Base-by-base conservation (phyloP, 1,284 basidiomycete species). In the Heterobasidion occidentale region DNA sequence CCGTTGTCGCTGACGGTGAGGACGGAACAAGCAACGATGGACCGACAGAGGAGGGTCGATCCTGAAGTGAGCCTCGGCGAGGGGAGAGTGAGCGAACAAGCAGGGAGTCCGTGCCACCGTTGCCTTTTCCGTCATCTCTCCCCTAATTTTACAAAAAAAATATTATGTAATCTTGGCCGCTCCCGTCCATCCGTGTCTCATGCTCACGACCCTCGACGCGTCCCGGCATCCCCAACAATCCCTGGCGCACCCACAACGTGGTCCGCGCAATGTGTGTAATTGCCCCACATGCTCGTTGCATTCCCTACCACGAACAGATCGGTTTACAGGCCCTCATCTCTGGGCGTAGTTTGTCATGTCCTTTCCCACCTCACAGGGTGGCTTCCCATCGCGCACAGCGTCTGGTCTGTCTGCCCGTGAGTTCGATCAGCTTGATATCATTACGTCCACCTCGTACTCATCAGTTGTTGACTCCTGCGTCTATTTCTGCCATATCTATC, bases 21-120 rank as follows among this genome's bases (percentile, higher is more conserved):
- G 65, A 64, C 56, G 61, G 62, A 61, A 56, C 63, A 65, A 66
- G 70, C 66, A 67, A 66, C 67, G 71, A 72, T 59, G 66, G 67
- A 71, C 66, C 70, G 69, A 70, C 70, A 65, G 64, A 67, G 69
- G 68, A 68, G 64, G 65, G 74, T 76, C 74, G 76, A 77, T 77
- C 74, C 76, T 73, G 60, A 59, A 64, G 53, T 12, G 38, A 42
- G 38, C 38, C 38, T 42, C 38, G 38, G 38, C n/a, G 38, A 35
- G 66, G 67, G 60, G 51, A 54, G 55, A 62, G 62, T 62, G 63
- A 58, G 53, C 14, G 15, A 34, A 33, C 54, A 57, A 60, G 58
- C 51, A 58, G 51, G 51, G 34, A 45, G 57, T 56, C 58, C 58
- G 58, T 56, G 53, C 59, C 59, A 49, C 49, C 27, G 14, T 27